Evolutionary conservation across 208 protist genomes (phyloP).

Genomic region (Leishmania lainsoni): DNA sequence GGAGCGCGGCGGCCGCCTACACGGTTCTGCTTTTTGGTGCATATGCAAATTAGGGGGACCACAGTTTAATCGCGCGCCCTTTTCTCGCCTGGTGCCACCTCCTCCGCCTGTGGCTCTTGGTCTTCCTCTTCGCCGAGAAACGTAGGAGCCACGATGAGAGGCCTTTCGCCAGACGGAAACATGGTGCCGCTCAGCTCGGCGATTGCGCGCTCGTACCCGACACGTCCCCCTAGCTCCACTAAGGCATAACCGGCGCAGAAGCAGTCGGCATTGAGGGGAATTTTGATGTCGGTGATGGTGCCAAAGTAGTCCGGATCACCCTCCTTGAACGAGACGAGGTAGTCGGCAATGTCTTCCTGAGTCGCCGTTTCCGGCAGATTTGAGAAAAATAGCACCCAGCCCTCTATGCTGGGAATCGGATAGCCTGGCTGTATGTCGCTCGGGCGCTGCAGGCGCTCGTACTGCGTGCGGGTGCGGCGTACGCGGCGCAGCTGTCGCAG

Average conservation of each 20-base stretch:
- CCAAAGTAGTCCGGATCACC: constrained; percentile 64
- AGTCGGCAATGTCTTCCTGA: constrained; percentile 62
- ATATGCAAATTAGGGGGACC: not conserved
- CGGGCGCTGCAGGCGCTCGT: constrained; percentile 78
- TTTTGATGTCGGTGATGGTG: constrained; percentile 62
- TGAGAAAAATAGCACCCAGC: constrained; percentile 78
- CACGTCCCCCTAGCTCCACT: constrained; percentile 67
- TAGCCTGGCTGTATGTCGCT: constrained; percentile 54
- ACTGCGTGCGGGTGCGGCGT: constrained; percentile 64
- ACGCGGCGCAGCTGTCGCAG: constrained; percentile 64
- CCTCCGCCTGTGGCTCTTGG: constrained; percentile 29
- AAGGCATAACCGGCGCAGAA: constrained; percentile 78
- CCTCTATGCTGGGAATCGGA: constrained; percentile 83
- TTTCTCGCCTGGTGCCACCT: constrained; percentile 35
- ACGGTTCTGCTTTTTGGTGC: constrained; percentile 1
- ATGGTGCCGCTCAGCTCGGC: constrained; percentile 52
- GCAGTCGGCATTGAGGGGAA: constrained; percentile 72
- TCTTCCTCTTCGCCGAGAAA: constrained; percentile 83
- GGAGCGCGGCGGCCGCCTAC: not conserved
- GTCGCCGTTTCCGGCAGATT: constrained; percentile 70
- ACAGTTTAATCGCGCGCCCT: constrained; percentile 22
- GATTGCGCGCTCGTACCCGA: constrained; percentile 65
- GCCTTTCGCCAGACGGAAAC: constrained; percentile 43
- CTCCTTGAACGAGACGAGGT: constrained; percentile 58
- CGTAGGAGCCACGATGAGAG: constrained; percentile 53